Base-by-base conservation (phyloP, 768 basidiomycete genomes). In the Mycena haematopus region DNA sequence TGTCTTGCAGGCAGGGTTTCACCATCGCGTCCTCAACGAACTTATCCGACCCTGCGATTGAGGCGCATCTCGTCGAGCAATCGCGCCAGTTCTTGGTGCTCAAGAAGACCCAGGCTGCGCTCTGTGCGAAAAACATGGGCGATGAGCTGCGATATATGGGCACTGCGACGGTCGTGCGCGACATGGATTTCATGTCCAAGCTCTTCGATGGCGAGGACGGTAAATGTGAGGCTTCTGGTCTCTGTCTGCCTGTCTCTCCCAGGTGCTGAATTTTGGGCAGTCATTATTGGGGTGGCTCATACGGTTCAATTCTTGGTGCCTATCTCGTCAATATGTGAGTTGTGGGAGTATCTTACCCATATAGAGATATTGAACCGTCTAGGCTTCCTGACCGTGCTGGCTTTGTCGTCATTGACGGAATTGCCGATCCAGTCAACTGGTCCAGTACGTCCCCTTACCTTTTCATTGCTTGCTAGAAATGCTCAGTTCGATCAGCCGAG, bases 251-350 rank as follows among this genome's bases (percentile, higher is more conserved):
- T 21, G 19, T 1, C 1, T 3, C 3, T 15, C 6, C 36, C 36
- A 9, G n/a, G 36, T 25, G 10, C 47, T 55, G 10, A 56, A 7
- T 25, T 7, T 13, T 8, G 0, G 22, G 3, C 27, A 72, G 71
- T n/a, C 68, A 72, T 22, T 70, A 65, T 52, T 70, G 62, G 61
- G 68, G 69, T 22, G 65, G 56, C 2, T 72, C 71, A 1, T 72
- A 72, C 53, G 71, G 71, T 3, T 69, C 69, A 6, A 68, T 70
- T 25, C 58, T 70, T 11, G 71, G 71, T 9, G 65, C 70, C 15
- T 72, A 72, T 47, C 64, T 72, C 3, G 71, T 68, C 14, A 72
- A 72, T 46, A 72, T 72, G 71, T 67, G 50, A 45, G 68, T 58
- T 44, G 19, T 19, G 1, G 6, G n/a, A 51, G 10, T 31, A 0